Base-by-base conservation (phyloP, 1,139 yeast genomes). In the Sugiyamaella grinbergsii region DNA sequence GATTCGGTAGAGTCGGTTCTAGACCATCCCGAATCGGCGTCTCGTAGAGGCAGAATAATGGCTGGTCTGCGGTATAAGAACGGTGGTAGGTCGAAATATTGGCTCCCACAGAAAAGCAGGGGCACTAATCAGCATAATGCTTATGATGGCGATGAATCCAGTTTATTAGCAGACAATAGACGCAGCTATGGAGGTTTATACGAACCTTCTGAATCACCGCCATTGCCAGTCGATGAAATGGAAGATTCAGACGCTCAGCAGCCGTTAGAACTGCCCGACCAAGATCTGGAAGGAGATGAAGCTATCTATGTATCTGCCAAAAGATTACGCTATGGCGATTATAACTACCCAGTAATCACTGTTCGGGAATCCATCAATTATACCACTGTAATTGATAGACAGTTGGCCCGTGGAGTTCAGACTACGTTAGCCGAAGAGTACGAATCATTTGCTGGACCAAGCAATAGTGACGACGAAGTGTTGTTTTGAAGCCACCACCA, bases 21-120 rank as follows among this genome's bases (percentile, higher is more conserved):
- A 37, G 85, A 87, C 2, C 90, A 83, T 57, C 89, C 89, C 0
- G 78, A 77, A 28, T 78, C 88, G 0, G 72, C 74, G 16, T 81
- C 93, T 0, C 71, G 94, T 47, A 74, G 80, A 74, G 81, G 85
- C 49, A 77, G 95, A 54, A 79, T 93, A 42, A 81, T 84, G 56
- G 86, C 89, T 54, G 99, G 99, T 0, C 69, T 91, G 56, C 70
- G 99, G 39, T 90, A 89, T 65, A 80, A 82, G 41, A 78, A 81
- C 50, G 86, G 88, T 45, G 97, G 97, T 0, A 78, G 79, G 50
- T 81, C 80, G 24, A 88, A 87, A 59, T 90, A 90, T 65, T 93
- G 98, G 98, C 70, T 93, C 5, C 85, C 88, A 0, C 62, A 59
- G 45, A 54, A 54, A 16, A 40, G 18, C 22, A 18, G 20, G 6